Evolutionary conservation across 2,329 filamentous ascomycete genomes (phyloP), one percentile per base, ranked within the genome.

Genomic region (Colletotrichum lini): DNA sequence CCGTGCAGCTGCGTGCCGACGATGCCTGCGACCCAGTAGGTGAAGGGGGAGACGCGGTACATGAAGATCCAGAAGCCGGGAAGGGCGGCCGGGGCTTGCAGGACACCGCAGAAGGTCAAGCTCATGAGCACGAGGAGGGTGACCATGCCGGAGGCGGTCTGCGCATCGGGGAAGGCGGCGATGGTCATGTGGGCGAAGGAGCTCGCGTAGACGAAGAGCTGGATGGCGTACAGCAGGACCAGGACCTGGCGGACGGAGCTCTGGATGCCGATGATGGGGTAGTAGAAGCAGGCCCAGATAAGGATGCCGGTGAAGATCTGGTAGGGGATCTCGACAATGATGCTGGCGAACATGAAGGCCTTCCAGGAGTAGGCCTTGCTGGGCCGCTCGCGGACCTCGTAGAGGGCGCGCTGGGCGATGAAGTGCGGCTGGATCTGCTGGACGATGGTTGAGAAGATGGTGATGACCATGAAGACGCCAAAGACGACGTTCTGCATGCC

Each of bases 41-140:
- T 93, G 70, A 93, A 91, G 0, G 91, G 91, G 0, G 87, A 90
- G 13, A 90, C 84, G 35, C 89, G 86, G 79, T 94, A 93, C 92
- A 94, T 94, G 82, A 93, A 94, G 72, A 90, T 89, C 92, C 92
- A 95, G 83, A 94, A 94, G 0, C 89, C 86, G 0, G 92, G 92
- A 1, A 94, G 84, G 0, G 85, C 84, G 4, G 77, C 71, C 0
- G 90, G 88, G 0, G 86, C 80, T 71, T 91, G 89, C 65, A 94
- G 81, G 4, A 94, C 91, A 77, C 91, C 86, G 75, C 87, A 89
- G 83, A 92, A 92, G 67, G 89, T 84, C 47, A 90, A 81, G 73
- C 84, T 87, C 78, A 92, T 85, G 35, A 88, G 84, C 72, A 89
- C 86, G 18, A 92, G 77, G 38, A 93, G 78, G 8, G 89, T 90